Base-by-base conservation (phyloP, 257 asterid genomes). In the Przewalskia tangutica region DNA sequence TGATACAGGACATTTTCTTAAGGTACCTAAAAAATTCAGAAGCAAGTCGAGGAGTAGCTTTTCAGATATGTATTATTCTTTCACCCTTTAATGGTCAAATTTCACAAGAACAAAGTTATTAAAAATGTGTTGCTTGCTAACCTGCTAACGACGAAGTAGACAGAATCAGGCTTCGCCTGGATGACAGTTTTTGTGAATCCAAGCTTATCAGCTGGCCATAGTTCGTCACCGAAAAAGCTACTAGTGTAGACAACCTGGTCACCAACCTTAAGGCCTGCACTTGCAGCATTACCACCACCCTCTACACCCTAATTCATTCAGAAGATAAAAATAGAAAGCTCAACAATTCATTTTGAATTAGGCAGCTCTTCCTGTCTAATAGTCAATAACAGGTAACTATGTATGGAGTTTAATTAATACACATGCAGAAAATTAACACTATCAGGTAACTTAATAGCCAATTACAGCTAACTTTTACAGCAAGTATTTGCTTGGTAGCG, bases 121-220 rank as follows among this genome's bases (percentile, higher is more conserved):
- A 17, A 38, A 53, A 66, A 66, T 36, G 23, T 3, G 14, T 65
- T 23, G 3, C 75, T 65, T 65, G 27, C 76, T 66, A 85, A 91
- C 98, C 98, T 92, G 97, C 94, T 92, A 55, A 95, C 90, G 13
- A 95, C 97, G 50, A 95, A 95, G 88, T 95, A 94, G 36, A 95
- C 93, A 51, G 98, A 95, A 55, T 95, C 97, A 2, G 97, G 99
- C 90, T 91, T 92, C 0, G 98, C 98, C 86, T 95, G 95, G 73
- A 94, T 91, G 63, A 98, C 98, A 0, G 99, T 94, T 89, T 95
- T 95, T 0, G 98, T 92, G 81, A 92, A 94, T 18, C 99, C 97
- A 13, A 95, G 97, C 90, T 94, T 95, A 84, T 95, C 98, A 20
- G 99, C 97, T 70, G 98, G 98, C 97, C 99, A 95, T 16, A 94